phyloP scores from a whole-genome alignment of 352 stramenopile genomes.

The Pythium sukuiense region DNA sequence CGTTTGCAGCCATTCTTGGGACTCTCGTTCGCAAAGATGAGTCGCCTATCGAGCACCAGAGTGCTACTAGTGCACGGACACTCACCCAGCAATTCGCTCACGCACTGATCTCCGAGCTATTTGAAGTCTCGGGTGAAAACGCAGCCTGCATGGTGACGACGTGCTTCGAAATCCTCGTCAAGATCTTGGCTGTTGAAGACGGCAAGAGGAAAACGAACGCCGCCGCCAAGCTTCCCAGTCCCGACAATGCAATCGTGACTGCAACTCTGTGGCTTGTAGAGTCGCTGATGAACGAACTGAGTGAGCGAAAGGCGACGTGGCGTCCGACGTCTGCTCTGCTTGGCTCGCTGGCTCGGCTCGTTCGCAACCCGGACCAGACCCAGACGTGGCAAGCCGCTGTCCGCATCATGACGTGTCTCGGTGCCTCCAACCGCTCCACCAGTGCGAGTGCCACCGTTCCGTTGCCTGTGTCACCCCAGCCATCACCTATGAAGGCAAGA shows the following conservation, averaged over 20 bases:
- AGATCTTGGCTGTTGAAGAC: constrained; percentile 18
- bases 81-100: constrained; percentile 14
- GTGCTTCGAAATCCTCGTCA: constrained; percentile 41
- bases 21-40: neutral
- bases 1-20: neutral
- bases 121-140: constrained; percentile 6
- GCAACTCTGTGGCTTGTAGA: constrained; percentile 40
- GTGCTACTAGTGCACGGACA: neutral
- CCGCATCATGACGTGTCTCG: constrained; percentile 43
- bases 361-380: constrained; percentile 36
- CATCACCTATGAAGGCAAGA: neutral
- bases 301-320: constrained; percentile 27
- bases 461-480: neutral
- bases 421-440: constrained; percentile 14
- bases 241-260: constrained; percentile 25
- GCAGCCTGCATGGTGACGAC: constrained; percentile 12
- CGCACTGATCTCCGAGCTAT: constrained; percentile 17
- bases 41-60: neutral
- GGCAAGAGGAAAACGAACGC: constrained; percentile 13
- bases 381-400: constrained; percentile 42
- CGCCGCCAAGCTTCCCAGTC: constrained; percentile 7
- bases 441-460: neutral
- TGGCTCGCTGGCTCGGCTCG: constrained; percentile 35
- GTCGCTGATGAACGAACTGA: constrained; percentile 39
- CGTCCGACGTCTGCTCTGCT: constrained; percentile 35